These are phyloP conservation scores for Aechmea fasciata DNA, from an alignment of 176 grass and related monocot genomes.

Conservation along the genomic window DNA sequence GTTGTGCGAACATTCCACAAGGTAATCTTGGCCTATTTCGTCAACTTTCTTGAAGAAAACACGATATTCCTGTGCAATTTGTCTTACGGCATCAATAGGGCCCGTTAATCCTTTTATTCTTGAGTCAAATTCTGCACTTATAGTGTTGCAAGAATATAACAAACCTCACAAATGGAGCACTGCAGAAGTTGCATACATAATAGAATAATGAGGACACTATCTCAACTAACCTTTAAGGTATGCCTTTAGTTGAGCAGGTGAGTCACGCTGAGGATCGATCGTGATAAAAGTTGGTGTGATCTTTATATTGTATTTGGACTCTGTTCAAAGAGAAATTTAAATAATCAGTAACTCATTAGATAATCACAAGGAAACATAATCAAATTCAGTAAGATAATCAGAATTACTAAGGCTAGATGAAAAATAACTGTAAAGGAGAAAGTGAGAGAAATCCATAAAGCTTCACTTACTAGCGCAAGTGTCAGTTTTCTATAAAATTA, in stretches of 20 bases:
- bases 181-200: background rate
- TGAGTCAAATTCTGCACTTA: constrained; percentile 63
- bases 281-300: constrained; percentile 66
- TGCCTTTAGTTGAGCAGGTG: constrained; percentile 66
- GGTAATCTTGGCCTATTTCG: constrained; percentile 77
- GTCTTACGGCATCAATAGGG: constrained; percentile 56
- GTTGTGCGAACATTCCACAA: constrained; percentile 82
- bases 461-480: too few species aligned
- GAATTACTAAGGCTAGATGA: background rate
- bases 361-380: constrained; percentile 11
- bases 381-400: constrained; percentile 9
- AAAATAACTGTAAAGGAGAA: background rate
- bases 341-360: constrained; percentile 9
- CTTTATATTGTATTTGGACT: constrained; percentile 55
- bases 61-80: constrained; percentile 87
- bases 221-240: constrained; percentile 74
- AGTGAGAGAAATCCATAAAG: background rate
- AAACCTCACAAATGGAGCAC: background rate
- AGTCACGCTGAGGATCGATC: constrained; percentile 89
- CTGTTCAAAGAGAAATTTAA: constrained; percentile 33
- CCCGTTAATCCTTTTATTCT: constrained; percentile 90
- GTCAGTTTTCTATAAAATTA: background rate
- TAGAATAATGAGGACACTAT: background rate
- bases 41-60: constrained; percentile 86
- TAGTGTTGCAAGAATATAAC: constrained; percentile 8